phyloP scores from a whole-genome alignment of 805 yeast species.

The Lachancea meyersii region DNA sequence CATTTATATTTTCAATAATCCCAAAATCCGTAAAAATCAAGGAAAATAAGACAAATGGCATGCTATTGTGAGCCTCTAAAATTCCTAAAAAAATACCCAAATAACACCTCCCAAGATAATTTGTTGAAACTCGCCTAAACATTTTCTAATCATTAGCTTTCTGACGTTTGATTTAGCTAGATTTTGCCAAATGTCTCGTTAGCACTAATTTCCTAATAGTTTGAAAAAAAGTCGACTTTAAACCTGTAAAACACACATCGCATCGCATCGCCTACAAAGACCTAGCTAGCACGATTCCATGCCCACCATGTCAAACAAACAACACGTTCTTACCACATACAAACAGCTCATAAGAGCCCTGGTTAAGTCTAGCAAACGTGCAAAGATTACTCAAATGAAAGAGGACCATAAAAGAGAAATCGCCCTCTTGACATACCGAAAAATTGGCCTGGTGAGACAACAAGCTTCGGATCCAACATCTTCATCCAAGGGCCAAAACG shows the following conservation, averaged over 20 bases:
- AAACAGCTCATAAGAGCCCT: constrained; percentile 19
- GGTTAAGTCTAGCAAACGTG: constrained; percentile 20
- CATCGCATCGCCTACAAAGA: neutral
- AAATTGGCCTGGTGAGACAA: constrained; percentile 18
- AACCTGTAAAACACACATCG: neutral
- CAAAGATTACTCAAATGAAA: constrained; percentile 16
- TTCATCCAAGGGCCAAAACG: constrained; percentile 1
- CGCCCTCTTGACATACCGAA: constrained; percentile 21
- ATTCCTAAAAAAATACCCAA: too few relatives aligned
- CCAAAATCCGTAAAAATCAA: too few relatives aligned
- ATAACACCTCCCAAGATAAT: too few relatives aligned
- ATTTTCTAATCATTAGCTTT: too few relatives aligned
- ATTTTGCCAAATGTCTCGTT: too few relatives aligned
- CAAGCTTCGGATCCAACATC: constrained; percentile 10
- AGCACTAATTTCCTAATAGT: too few relatives aligned
- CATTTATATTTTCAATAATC: too few relatives aligned
- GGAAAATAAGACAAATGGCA: too few relatives aligned
- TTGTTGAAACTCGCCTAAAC: too few relatives aligned
- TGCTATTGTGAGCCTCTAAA: too few relatives aligned
- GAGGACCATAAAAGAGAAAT: constrained; percentile 20
- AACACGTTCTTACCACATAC: constrained; percentile 11
- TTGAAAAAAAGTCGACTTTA: too few relatives aligned
- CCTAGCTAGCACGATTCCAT: neutral
- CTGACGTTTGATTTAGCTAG: too few relatives aligned
- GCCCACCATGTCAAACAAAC: neutral